phyloP scores from a whole-genome alignment of 345 rosid species.

The Streptanthus diversifolius region DNA sequence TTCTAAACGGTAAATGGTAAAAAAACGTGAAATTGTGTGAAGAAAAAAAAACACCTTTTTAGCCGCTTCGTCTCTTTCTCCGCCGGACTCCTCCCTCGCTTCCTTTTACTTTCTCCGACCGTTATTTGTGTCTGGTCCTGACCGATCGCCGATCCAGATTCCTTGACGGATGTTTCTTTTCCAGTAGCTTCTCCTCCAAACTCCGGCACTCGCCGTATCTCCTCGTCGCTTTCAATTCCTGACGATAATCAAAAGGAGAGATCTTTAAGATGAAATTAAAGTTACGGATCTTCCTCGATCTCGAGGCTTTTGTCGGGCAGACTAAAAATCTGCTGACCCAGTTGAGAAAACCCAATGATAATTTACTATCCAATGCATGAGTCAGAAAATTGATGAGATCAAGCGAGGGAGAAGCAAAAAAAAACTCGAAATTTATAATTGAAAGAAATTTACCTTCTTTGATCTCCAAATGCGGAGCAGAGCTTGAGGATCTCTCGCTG shows the following conservation, averaged over 20 bases:
- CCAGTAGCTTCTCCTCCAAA: conserved; percentile 62
- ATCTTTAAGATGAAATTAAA: neutral
- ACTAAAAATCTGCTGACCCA: conserved; percentile 16
- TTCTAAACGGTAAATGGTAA: neutral
- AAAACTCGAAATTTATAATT: too few relatives aligned
- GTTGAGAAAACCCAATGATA: conserved; percentile 14
- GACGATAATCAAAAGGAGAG: neutral
- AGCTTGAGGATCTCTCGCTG: conserved; percentile 98
- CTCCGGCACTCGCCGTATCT: conserved; percentile 93
- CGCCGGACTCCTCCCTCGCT: conserved; percentile 81
- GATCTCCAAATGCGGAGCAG: conserved; percentile 73
- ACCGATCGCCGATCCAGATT: conserved; percentile 43
- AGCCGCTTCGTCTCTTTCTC: conserved; percentile 91
- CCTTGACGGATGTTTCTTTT: conserved; percentile 45
- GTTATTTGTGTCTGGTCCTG: conserved; percentile 45
- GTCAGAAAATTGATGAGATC: conserved; percentile 5
- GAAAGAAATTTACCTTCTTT: conserved; percentile 59
- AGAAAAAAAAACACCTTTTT: conserved; percentile 50
- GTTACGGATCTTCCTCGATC: conserved; percentile 26
- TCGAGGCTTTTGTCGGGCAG: conserved; percentile 19
- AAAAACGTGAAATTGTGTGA: neutral
- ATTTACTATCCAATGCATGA: conserved; percentile 14
- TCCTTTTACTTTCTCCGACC: conserved; percentile 56
- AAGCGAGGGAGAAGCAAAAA: neutral
- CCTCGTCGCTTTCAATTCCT: conserved; percentile 98